Base-by-base conservation (phyloP, 2,329 filamentous ascomycete genomes). In the Penicillium sp. region DNA sequence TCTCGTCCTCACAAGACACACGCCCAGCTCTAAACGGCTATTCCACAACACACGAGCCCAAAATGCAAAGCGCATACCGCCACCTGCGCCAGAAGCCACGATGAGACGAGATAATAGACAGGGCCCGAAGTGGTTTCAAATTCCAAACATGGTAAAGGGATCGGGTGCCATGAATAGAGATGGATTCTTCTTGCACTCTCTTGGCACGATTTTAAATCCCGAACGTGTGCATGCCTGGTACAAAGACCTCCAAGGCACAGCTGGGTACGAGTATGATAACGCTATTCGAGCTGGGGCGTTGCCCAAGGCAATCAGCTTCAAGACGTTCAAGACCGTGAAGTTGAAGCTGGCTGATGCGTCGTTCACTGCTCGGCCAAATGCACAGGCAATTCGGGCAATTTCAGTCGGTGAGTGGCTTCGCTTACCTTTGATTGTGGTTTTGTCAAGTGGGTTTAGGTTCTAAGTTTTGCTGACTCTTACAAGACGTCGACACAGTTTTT, bases 401-500 rank as follows among this genome's bases (percentile, higher is more conserved):
- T 60, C 58, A 15, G 33, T 47, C 38, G 60, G 60, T 61, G 38
- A 38, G 49, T 52, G 23, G 1, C 25, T 7, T 27, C 7, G 10
- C 23, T 15, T 25, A 2, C 4, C 23, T n/a, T 13, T 4, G 5
- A 8, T 7, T 15, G 12, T 27, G 38, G 12, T 8, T 40, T n/a
- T 13, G 10, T 25, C 2, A 13, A 39, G 20, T 23, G 37, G 37
- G 3, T 33, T 15, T 24, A 1, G n/a, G 15, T 20, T 18, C 23
- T 12, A 8, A 32, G 6, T n/a, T 13, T 40, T 10, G 38, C 35
- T 31, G 6, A 38, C 25, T 15, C 10, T 23, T 18, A 35, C 15
- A 44, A 64, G 62, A 64, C 42, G 53, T 58, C 18, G 56, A 68
- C 24, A 45, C 59, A 13, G 46, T 65, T 39, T 64, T 49, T 40